phyloP scores from a whole-genome alignment of 2,329 filamentous ascomycete species.

The Bipolaris sorokiniana region DNA sequence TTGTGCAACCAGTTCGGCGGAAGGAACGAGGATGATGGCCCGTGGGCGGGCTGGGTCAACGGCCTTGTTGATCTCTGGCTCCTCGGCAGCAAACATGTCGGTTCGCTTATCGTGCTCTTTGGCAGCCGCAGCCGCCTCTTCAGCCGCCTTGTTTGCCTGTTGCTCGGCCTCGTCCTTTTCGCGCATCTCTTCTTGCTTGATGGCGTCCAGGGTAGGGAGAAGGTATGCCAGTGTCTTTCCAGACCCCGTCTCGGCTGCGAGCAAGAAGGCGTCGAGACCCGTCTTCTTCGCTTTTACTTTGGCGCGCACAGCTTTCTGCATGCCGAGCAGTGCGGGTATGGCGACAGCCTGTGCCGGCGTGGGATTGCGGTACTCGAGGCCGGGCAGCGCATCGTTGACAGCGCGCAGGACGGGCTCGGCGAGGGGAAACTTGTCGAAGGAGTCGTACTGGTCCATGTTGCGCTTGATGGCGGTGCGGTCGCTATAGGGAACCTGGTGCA shows the following conservation, averaged over 20 bases:
- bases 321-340: slow-evolving; percentile 78
- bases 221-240: slow-evolving; percentile 96
- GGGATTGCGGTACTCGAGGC: slow-evolving; percentile 75
- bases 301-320: slow-evolving; percentile 51
- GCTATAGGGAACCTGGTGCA: slow-evolving; percentile 78
- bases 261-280: slow-evolving; percentile 71
- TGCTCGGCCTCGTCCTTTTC: slow-evolving; percentile 55
- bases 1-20: slow-evolving; percentile 88
- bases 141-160: slow-evolving; percentile 59
- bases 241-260: slow-evolving; percentile 95
- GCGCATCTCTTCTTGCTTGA: slow-evolving; percentile 74
- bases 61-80: slow-evolving; percentile 61
- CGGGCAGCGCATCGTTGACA: slow-evolving; percentile 77
- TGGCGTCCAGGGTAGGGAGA: slow-evolving; percentile 79
- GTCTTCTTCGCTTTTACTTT: slow-evolving; percentile 35
- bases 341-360: slow-evolving; percentile 90
- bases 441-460: slow-evolving; percentile 68
- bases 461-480: slow-evolving; percentile 67
- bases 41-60: slow-evolving; percentile 79
- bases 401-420: slow-evolving; percentile 74
- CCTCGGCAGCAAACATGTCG: slow-evolving; percentile 67
- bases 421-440: slow-evolving; percentile 81
- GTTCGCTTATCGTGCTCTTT: slow-evolving; percentile 34
- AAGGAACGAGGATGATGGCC: slow-evolving; percentile 86
- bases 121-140: slow-evolving; percentile 49